Base-by-base conservation (phyloP, 2,329 filamentous ascomycete genomes). In the Lomentospora prolificans region DNA sequence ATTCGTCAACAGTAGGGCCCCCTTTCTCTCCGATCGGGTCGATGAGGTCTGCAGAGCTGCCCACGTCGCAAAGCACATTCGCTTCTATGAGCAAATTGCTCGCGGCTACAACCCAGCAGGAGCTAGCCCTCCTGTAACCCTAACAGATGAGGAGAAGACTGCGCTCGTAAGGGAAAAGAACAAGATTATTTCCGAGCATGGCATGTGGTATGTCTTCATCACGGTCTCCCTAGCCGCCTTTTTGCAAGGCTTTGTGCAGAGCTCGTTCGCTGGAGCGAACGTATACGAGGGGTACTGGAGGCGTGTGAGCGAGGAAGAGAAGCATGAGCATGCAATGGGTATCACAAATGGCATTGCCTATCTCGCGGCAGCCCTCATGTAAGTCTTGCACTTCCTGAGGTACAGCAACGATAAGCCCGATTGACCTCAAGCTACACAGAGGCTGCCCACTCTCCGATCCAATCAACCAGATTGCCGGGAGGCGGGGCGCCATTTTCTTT, bases 151-250 rank as follows among this genome's bases (percentile, higher is more conserved):
- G 7, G 72, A 75, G 60, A 74, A 70, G 48, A 6, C 46, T 3
- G 71, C 70, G 0, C 64, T 75, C 25, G 61, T 61, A 10, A 62
- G 64, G 1, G 72, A 75, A 59, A 67, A 65, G 30, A 70, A 75
- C 52, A 62, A 64, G 0, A 61, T 71, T 0, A 71, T 73, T 39
- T 70, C 70, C 8, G 67, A 75, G 39, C 62, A 61, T 48, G 66
- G 68, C 2, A 75, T 75, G 67, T 57, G 65, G 14, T 63, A 67
- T 9, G 72, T 75, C 53, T 67, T 74, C 39, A 58, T 70, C 30
- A 73, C 71, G 1, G 72, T 75, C 10, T 73, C 72, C 3, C 63
- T 75, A 2, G 72, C 73, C 0, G 73, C 72, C 0, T 69, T 75
- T 46, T 61, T 75, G 0, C 73, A 75, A 60, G 72, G 72, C 9